phyloP scores from a whole-genome alignment of 2,329 filamentous ascomycete genomes.

The Beauveria bassiana region DNA sequence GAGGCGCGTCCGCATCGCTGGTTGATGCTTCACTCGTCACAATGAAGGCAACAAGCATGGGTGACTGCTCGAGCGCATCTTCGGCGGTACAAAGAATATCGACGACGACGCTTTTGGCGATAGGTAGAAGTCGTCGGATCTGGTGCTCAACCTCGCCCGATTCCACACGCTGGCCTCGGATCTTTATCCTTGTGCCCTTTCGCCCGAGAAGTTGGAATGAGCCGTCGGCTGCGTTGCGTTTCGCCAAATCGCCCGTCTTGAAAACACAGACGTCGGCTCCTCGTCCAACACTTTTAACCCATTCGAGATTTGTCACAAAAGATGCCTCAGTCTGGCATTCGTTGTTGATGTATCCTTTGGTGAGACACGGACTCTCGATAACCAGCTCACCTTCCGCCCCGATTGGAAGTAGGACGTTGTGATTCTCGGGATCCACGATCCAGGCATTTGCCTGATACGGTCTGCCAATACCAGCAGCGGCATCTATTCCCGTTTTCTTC shows the following conservation, averaged over 20 bases:
- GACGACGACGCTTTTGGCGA: neutral
- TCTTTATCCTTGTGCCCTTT: slow-evolving; percentile 1
- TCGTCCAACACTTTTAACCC: neutral
- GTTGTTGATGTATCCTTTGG: neutral
- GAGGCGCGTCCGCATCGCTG: neutral
- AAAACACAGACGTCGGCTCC: neutral
- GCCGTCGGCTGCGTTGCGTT: neutral
- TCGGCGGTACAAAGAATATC: neutral
- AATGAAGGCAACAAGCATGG: neutral
- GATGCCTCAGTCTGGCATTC: neutral
- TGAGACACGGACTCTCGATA: neutral
- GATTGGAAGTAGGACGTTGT: neutral
- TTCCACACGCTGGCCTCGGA: slow-evolving; percentile 3
- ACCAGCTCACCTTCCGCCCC: neutral
- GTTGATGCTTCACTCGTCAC: neutral
- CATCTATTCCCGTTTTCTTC: neutral
- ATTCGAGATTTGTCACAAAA: neutral
- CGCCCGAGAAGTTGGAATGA: slow-evolving; percentile 1
- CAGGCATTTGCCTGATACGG: neutral
- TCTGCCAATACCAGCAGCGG: neutral
- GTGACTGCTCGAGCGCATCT: neutral
- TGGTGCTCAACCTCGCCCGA: neutral
- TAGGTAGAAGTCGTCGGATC: neutral
- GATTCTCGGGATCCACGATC: neutral
- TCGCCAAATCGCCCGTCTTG: neutral